These are phyloP conservation scores for Coemansia sp. DNA, from an alignment of 192 early-diverging fungal genomes.

Conservation along the genomic window DNA sequence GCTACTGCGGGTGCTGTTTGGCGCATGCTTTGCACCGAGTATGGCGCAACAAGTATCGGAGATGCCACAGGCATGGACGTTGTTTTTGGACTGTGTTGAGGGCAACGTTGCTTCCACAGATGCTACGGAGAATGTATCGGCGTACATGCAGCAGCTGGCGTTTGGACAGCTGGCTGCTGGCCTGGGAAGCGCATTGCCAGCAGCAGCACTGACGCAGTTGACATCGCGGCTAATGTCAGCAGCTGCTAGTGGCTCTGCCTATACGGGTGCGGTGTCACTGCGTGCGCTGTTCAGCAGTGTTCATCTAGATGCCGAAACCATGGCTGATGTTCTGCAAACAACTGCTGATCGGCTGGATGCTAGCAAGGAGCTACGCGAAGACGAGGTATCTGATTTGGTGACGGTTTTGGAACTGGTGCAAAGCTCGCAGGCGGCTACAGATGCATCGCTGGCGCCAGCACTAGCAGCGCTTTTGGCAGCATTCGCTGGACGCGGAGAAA, in stretches of 20 bases:
- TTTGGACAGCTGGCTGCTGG: slow-evolving; percentile 25
- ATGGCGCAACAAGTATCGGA: slow-evolving; percentile 14
- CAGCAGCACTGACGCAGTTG: slow-evolving; percentile 3
- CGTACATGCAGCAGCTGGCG: slow-evolving; percentile 43
- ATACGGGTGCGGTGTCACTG: slow-evolving; percentile 23
- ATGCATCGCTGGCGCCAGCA: slow-evolving; percentile 58
- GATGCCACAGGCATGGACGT: slow-evolving; percentile 14
- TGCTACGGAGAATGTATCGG: slow-evolving; percentile 9
- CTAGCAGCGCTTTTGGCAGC: slow-evolving; percentile 71
- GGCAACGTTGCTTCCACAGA: slow-evolving; percentile 10
- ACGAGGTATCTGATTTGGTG: slow-evolving; percentile 51
- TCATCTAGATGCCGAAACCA: slow-evolving; percentile 28
- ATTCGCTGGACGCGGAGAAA: slow-evolving; percentile 46
- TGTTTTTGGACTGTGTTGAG: slow-evolving; percentile 18
- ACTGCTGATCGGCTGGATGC: slow-evolving; percentile 24
- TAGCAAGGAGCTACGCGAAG: slow-evolving; percentile 7
- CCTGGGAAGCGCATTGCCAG: slow-evolving; percentile 19
- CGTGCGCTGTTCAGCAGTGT: slow-evolving; percentile 27
- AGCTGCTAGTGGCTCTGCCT: slow-evolving; percentile 24
- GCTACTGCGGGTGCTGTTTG: slow-evolving; percentile 29
- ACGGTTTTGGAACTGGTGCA: slow-evolving; percentile 76
- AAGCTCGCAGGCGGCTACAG: slow-evolving; percentile 56
- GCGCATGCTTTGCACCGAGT: slow-evolving; percentile 22
- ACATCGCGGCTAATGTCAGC: slow-evolving; percentile 31
- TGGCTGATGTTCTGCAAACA: slow-evolving; percentile 21